Conservation (phyloP, 2,329 filamentous ascomycete species). For the Aspergillaceae sp. region DNA sequence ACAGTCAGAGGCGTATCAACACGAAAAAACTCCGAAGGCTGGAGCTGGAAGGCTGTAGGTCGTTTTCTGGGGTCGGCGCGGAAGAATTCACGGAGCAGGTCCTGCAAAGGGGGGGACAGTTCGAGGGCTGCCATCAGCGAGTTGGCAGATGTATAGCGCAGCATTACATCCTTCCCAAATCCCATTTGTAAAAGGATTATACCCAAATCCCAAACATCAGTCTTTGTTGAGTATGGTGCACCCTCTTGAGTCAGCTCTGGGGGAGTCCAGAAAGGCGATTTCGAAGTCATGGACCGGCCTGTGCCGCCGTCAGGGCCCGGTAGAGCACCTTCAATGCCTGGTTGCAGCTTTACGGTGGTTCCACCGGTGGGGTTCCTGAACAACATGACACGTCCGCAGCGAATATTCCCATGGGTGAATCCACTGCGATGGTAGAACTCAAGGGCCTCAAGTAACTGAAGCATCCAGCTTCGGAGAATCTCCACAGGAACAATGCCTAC, state of each 20-base stretch:
- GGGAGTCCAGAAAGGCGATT: constrained; percentile 74
- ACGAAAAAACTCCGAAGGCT: constrained; percentile 44
- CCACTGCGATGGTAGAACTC: constrained; percentile 80
- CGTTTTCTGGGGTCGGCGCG: constrained; percentile 74
- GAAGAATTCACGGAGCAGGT: constrained; percentile 77
- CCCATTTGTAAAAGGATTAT: constrained; percentile 90
- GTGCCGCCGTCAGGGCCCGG: constrained; percentile 40
- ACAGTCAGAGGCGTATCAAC: constrained; percentile 30
- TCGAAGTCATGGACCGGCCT: constrained; percentile 46
- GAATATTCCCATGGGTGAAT: constrained; percentile 73
- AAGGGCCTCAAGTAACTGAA: constrained; percentile 79
- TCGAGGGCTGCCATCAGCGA: constrained; percentile 62
- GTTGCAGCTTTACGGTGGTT: constrained; percentile 51
- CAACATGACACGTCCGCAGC: constrained; percentile 69
- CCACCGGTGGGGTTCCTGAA: constrained; percentile 61
- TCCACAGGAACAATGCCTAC: constrained; percentile 64
- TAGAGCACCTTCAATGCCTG: constrained; percentile 43
- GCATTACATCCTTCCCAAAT: constrained; percentile 68
- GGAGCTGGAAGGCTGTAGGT: constrained; percentile 68
- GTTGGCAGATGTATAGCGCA: constrained; percentile 70
- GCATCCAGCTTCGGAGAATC: constrained; percentile 80
- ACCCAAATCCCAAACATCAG: constrained; percentile 92
- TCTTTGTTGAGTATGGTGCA: constrained; percentile 55
- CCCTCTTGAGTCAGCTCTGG: constrained; percentile 63
- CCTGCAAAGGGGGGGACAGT: constrained; percentile 66